Evolutionary conservation across 2,329 filamentous ascomycete species (phyloP), one percentile per base, ranked within the genome.

Genomic region (Arthrinium phaeospermum): DNA sequence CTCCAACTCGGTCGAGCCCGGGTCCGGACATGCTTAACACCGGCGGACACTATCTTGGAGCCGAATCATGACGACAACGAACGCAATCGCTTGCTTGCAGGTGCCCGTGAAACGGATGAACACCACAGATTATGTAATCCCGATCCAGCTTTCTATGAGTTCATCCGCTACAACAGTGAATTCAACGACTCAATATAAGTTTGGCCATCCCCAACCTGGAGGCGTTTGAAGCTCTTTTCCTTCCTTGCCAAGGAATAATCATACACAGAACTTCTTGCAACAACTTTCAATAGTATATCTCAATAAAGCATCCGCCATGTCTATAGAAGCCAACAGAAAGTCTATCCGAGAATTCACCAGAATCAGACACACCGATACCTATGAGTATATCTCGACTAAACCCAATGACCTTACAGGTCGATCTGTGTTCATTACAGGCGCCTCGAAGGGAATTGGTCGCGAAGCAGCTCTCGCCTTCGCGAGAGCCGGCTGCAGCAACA

Each of bases 401-500:
- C 78, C 80, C 24, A 70, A 61, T n/a, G 70, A 71, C 13, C 69
- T 82, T n/a, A 77, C 71, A n/a, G 80, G 80, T 1, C 79, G 78
- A 46, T 76, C 75, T 3, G 81, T 83, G 27, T 81, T 84, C 71
- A 78, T 84, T 68, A 83, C 76, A 34, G 82, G 82, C 3, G 82
- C 81, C 2, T 79, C 79, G 7, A 78, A 77, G 24, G 82, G 82
- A 7, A 72, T 83, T 16, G 82, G 82, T 3, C 77, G 75, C 67
- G 79, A 79, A 44, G 82, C 78, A 68, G 69, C 74, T 24, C 44
- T 80, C 68, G 76, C 78, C 8, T 80, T 82, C 34, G 81, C 80
- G 12, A 80, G 79, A 57, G 80, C 82, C 13, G 83, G 83, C 1
- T 80, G 80, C 1, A 81, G 81, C 16, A 79, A 76, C 68, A 83